Conservation (phyloP, 169 alveolate genomes). For the Plasmodium gallinaceum region DNA sequence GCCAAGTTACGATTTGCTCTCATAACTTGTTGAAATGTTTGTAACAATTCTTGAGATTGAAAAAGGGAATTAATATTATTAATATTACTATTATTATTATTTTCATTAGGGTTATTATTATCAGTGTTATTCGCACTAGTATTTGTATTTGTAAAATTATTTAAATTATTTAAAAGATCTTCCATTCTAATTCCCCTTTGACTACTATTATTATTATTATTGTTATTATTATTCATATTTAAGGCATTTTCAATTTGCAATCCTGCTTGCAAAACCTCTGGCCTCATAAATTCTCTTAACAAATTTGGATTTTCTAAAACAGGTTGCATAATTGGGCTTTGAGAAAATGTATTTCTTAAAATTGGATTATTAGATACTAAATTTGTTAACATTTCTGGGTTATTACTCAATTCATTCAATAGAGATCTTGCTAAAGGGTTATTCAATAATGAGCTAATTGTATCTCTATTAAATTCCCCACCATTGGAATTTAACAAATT, state of each 20-base stretch:
- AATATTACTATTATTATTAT: conserved; percentile 7
- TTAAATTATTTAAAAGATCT: conserved; percentile 50
- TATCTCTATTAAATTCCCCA: conserved; percentile 68
- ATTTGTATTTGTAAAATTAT: conserved; percentile 29
- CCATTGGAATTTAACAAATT: conserved; percentile 56
- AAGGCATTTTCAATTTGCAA: conserved; percentile 85
- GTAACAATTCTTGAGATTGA: conserved; percentile 67
- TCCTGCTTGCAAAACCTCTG: conserved; percentile 88
- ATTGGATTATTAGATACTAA: conserved; percentile 77
- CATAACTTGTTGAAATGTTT: conserved; percentile 72
- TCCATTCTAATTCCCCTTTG: conserved; percentile 56
- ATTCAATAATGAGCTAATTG: conserved; percentile 47
- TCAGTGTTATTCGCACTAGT: conserved; percentile 2
- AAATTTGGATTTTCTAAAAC: conserved; percentile 91
- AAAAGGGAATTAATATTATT: conserved; percentile 52
- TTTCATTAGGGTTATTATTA: not conserved
- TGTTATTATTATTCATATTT: conserved; percentile 55
- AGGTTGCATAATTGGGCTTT: conserved; percentile 88
- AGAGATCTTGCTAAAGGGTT: conserved; percentile 69
- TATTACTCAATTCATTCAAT: conserved; percentile 63
- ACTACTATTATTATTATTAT: conserved; percentile 15
- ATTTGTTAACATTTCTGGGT: conserved; percentile 75
- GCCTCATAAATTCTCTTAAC: conserved; percentile 88
- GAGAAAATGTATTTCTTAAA: conserved; percentile 81
- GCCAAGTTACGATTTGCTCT: conserved; percentile 59